A percentile compares a stretch with the other conserved stretches of the same genome.
phyloP scores from a whole-genome alignment of 2,329 filamentous ascomycete species.

The Ascomycota sp. region DNA sequence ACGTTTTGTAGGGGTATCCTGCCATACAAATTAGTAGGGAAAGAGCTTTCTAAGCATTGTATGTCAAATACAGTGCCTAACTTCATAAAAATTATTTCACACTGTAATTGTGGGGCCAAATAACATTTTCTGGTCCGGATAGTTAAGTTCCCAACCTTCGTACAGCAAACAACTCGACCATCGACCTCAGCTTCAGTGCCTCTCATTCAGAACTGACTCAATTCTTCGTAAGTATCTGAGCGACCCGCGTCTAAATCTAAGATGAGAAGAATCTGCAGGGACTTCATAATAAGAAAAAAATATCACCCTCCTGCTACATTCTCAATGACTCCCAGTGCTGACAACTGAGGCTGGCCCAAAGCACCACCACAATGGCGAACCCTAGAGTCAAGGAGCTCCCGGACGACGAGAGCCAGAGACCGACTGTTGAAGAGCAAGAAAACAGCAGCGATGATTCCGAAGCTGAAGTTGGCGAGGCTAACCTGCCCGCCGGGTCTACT shows the following conservation, averaged over 20 bases:
- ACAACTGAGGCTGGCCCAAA: slow-evolving; percentile 2
- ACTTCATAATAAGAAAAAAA: slow-evolving; percentile 3
- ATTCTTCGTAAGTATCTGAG: slow-evolving; percentile 5
- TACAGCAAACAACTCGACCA: slow-evolving; percentile 13
- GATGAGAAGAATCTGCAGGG: too few species aligned
- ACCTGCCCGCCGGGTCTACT: slow-evolving; percentile 62
- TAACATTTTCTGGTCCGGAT: too few species aligned
- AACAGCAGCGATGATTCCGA: slow-evolving; percentile 58
- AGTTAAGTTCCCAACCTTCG: slow-evolving; percentile 28
- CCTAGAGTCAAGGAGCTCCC: slow-evolving; percentile 94
- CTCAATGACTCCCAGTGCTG: neutral
- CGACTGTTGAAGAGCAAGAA: slow-evolving; percentile 53
- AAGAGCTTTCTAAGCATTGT: too few species aligned
- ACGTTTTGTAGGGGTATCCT: too few species aligned
- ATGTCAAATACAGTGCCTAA: too few species aligned
- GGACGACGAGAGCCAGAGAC: slow-evolving; percentile 75
- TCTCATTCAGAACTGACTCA: slow-evolving; percentile 13
- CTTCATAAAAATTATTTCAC: too few species aligned
- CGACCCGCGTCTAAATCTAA: too few species aligned
- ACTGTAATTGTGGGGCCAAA: too few species aligned
- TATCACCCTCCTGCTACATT: neutral
- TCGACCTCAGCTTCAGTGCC: slow-evolving; percentile 9
- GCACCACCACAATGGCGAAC: slow-evolving; percentile 62
- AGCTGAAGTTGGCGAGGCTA: slow-evolving; percentile 52
- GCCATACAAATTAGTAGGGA: too few species aligned